Conservation (phyloP, 345 rosid genomes). For the Populus euphratica region DNA sequence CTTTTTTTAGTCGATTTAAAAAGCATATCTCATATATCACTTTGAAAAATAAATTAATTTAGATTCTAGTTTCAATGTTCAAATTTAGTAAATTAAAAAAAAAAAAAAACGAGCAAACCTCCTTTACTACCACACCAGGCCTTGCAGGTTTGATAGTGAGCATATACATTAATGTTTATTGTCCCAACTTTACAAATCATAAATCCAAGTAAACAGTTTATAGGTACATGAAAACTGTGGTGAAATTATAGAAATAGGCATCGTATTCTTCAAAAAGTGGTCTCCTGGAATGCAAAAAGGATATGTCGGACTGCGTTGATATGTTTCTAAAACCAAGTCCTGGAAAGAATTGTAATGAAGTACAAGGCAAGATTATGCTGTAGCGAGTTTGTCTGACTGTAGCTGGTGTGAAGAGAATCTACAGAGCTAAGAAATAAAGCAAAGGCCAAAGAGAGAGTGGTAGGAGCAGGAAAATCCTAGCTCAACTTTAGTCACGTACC, state of each 20-base stretch:
- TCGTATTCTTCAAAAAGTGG: background rate
- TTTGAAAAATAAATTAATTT: too few species aligned
- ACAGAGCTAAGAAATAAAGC: conserved; percentile 2
- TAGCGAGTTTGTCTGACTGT: background rate
- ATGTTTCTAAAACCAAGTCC: background rate
- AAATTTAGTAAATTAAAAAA: too few species aligned
- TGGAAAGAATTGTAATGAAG: conserved; percentile 6
- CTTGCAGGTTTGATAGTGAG: background rate
- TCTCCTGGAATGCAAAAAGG: background rate
- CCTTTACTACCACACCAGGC: too few species aligned
- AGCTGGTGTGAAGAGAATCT: conserved; percentile 18
- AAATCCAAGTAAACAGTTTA: background rate
- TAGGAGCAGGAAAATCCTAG: background rate
- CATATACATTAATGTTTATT: background rate
- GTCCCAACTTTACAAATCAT: background rate
- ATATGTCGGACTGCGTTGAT: background rate
- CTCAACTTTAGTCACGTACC: conserved; percentile 19
- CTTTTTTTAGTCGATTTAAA: too few species aligned
- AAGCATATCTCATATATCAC: too few species aligned
- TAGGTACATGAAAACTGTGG: background rate
- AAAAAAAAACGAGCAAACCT: too few species aligned
- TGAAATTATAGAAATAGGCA: background rate
- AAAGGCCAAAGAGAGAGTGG: background rate
- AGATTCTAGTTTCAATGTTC: too few species aligned
- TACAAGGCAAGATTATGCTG: conserved; percentile 14